Base-by-base conservation (phyloP, 768 basidiomycete species). In the Ramaria sp. region DNA sequence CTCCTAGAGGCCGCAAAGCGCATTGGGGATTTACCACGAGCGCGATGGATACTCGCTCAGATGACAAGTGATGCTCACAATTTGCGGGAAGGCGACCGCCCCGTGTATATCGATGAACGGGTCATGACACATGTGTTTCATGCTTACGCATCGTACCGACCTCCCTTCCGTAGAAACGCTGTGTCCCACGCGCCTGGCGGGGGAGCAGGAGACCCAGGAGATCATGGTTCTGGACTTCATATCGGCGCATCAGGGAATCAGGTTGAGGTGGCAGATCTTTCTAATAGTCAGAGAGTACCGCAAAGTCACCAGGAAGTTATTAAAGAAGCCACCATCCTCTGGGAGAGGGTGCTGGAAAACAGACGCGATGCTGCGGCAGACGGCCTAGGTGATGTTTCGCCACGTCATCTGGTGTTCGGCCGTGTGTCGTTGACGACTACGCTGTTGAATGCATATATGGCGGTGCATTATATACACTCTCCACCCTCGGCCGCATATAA, bases 31-130 rank as follows among this genome's bases (percentile, higher is more conserved):
- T 69, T 99, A 20, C 74, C 77, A 3, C 76, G 91, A 49, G 83
- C 84, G 24, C 75, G 94, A 62, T 97, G 93, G 94, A 85, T 97
- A 59, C 73, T 98, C 54, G 88, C 86, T 1, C 92, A 96, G 72
- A 81, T 91, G 70, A 77, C 88, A 24, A 73, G 72, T 43, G 48
- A n/a, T 59, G 57, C 42, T 49, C 62, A 39, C 56, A 37, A 22
- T 13, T 27, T 13, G 10, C 46, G n/a, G n/a, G 46, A 43, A 24
- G 19, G n/a, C 31, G 31, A 19, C 5, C 20, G 20, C 17, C 24
- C 19, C 15, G 15, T 47, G n/a, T 57, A 64, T 38, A 65, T 80
- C 20, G 77, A 88, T 60, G 84, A 87, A 55, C 79, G 84, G 60
- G 72, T 86, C 43, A 84, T 96, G 83, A 77, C 78, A 64, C 86